Base-by-base conservation (phyloP, 805 yeast genomes). In the Ascoidea tarda region DNA sequence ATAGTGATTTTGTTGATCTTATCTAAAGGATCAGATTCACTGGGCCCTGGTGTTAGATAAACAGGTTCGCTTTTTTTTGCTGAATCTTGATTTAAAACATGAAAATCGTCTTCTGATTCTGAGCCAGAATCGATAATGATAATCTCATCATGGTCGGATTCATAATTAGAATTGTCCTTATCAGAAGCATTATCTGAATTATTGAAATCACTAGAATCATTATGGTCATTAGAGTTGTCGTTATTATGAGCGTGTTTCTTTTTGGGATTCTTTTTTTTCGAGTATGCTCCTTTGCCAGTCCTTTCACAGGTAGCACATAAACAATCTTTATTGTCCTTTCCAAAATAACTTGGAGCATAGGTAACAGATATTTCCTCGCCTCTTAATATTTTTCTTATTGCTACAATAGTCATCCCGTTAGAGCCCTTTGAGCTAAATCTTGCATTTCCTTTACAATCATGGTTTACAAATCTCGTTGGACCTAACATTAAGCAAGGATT, bases 331-430 rank as follows among this genome's bases (percentile, higher is more conserved):
- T 74, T 74, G 14, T 61, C 51, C 33, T 54, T 57, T 16, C 78
- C 78, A 58, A 74, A 74, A 54, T 74, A 74, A 55, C 65, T 64
- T 4, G 63, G 57, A 1, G 77, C 64, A 57, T 74, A 74, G 33
- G 57, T 55, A 5, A 73, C 76, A 4, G 78, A 72, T 38, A 74
- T 69, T 57, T 74, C 77, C 57, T 74, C 76, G n/a, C 77, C 77
- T 3, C 64, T 59, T 0, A 59, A 50, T 21, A 74, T 74, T 6
- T 55, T 60, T 33, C 69, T 62, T 1, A 54, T 54, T 1, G 76
- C 68, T 5, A 60, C 55, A 5, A 74, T 60, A 28, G 60, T 58
- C 62, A 74, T 63, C 6, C 61, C 66, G 14, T 38, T 38, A 32
- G 50, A 52, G 10, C 62, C 59, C 0, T 55, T 53, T 3, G 70